Percentiles rank a stretch among this genome's conserved stretches.
Conservation (phyloP, 2,329 filamentous ascomycete species). For the Aplosporella prunicola region DNA sequence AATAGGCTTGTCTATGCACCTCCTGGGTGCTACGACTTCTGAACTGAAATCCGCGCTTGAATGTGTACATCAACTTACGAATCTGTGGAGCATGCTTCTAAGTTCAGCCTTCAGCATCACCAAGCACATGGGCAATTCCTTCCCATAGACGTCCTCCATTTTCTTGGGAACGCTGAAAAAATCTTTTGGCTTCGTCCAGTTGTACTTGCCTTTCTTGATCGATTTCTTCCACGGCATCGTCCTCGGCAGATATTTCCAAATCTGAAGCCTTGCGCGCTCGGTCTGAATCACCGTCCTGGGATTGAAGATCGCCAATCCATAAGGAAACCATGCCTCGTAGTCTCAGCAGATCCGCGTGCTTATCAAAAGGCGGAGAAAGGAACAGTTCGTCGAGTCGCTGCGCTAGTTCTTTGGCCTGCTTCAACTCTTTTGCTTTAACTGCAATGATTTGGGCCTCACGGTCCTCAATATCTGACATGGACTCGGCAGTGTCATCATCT, state of each 20-base stretch:
- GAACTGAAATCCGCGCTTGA: no score
- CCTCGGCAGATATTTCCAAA: constrained; percentile 15
- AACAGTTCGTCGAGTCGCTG: constrained; percentile 62
- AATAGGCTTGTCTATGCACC: no score
- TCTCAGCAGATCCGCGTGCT: constrained; percentile 55
- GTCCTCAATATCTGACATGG: background rate
- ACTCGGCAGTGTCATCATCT: constrained; percentile 1
- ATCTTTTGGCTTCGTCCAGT: constrained; percentile 16
- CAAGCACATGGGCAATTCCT: constrained; percentile 11
- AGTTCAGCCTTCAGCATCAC: background rate
- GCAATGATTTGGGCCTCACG: constrained; percentile 4
- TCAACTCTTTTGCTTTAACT: constrained; percentile 40
- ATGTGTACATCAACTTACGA: no score
- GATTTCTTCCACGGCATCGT: constrained; percentile 13
- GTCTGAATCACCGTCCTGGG: constrained; percentile 22
- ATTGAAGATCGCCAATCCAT: constrained; percentile 61
- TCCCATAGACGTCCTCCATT: constrained; percentile 16
- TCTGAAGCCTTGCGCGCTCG: background rate
- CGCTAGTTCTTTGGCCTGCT: constrained; percentile 53
- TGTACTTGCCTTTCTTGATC: constrained; percentile 15
- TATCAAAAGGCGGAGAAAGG: constrained; percentile 59
- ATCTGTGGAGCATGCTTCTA: no score
- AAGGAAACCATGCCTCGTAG: constrained; percentile 65
- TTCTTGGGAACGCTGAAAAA: constrained; percentile 18
- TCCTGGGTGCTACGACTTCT: no score